A percentile compares a stretch with the other conserved stretches of the same genome.
phyloP scores from a whole-genome alignment of 352 stramenopile genomes.

The Pythium vanterpoolii region DNA sequence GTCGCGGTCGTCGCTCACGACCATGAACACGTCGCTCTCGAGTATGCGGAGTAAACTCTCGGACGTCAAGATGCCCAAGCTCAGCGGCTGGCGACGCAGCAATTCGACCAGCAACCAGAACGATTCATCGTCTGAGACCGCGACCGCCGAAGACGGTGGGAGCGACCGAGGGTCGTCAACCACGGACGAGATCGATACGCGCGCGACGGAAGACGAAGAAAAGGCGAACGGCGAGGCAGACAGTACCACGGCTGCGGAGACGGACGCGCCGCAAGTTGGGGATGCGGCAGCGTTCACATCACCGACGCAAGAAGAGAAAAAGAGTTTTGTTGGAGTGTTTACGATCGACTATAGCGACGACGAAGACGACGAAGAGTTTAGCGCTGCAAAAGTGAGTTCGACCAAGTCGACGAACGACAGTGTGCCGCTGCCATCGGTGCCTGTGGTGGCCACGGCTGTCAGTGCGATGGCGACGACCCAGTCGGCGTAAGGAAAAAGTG shows the following conservation, averaged over 20 bases:
- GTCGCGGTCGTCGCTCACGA: constrained; percentile 32
- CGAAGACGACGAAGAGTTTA: constrained; percentile 44
- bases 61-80: constrained; percentile 71
- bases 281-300: background rate
- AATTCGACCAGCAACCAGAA: constrained; percentile 42
- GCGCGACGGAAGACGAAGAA: background rate
- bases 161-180: constrained; percentile 58
- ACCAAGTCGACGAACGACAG: background rate
- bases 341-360: constrained; percentile 82
- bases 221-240: constrained; percentile 28
- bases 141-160: constrained; percentile 54
- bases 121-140: constrained; percentile 64
- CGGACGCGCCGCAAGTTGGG: constrained; percentile 11
- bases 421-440: background rate
- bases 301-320: constrained; percentile 24
- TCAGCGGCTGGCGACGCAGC: constrained; percentile 46
- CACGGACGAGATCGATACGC: constrained; percentile 35
- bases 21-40: constrained; percentile 24
- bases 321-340: constrained; percentile 71
- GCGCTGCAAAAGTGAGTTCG: constrained; percentile 2
- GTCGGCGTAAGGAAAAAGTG: constrained; percentile 14
- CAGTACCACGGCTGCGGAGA: constrained; percentile 22
- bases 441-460: background rate
- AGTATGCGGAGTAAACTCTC: constrained; percentile 33
- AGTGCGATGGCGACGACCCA: constrained; percentile 6